phyloP scores from a whole-genome alignment of 148 eudicot genomes.

The Persicaria tinctoria region DNA sequence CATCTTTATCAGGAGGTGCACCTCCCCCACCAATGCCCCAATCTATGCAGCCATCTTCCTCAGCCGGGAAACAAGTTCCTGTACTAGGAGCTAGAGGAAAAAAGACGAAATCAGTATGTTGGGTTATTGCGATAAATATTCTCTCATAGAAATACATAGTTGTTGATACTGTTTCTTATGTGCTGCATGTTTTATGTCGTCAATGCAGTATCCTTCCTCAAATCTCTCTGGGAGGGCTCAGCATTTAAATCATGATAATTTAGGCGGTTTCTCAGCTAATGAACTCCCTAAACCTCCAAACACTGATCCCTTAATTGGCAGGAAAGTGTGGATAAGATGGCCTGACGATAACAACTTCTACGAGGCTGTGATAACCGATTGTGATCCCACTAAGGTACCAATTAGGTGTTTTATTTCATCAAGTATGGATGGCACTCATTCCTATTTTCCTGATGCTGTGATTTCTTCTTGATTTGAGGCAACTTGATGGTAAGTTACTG shows the following conservation, averaged over 20 bases:
- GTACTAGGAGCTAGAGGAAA: conserved; percentile 40
- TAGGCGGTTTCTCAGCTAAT: conserved; percentile 26
- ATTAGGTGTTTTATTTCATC: not conserved
- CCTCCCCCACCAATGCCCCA: conserved; percentile 41
- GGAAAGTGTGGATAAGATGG: conserved; percentile 63
- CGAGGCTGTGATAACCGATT: conserved; percentile 53
- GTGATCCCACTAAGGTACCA: conserved; percentile 23
- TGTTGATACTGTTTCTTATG: not conserved
- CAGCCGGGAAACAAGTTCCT: conserved; percentile 43
- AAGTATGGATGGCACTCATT: not conserved
- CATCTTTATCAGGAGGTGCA: conserved; percentile 58
- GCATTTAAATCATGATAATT: conserved; percentile 23
- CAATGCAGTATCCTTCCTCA: conserved; percentile 39
- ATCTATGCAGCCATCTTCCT: conserved; percentile 47
- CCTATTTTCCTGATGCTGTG: not conserved
- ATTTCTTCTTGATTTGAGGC: not conserved
- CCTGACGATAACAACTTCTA: conserved; percentile 55
- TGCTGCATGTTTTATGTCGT: conserved; percentile 13
- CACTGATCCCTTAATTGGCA: conserved; percentile 41
- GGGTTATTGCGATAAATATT: not conserved
- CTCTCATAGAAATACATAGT: not conserved
- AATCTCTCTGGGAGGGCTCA: conserved; percentile 37
- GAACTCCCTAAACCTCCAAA: conserved; percentile 31
- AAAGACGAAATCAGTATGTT: conserved; percentile 47
- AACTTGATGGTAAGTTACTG: not conserved